Base-by-base conservation (phyloP, 2,329 filamentous ascomycete species). In the Nannizziopsis arthrosporioides region DNA sequence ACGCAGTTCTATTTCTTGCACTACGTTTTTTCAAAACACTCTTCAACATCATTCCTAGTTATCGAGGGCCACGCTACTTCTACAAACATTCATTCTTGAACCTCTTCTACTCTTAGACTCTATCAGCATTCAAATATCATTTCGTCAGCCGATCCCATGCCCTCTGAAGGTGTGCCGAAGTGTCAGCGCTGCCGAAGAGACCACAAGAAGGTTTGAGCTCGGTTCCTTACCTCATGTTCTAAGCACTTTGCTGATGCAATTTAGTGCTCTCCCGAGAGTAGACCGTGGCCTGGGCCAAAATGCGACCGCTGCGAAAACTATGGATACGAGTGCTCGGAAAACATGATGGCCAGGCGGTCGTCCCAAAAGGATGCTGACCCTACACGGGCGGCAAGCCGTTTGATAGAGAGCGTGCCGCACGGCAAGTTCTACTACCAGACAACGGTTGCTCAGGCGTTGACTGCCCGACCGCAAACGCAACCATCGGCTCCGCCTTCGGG, bases 281-380 rank as follows among this genome's bases (percentile, higher is more conserved):
- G 54, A 38, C 36, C 45, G 43, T 55, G 54, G 54, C 53, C 54
- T 37, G 54, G 53, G 18, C 44, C 49, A 44, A 55, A 53, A 48
- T 55, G 54, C 35, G 52, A 55, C 17, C 54, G 54, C 37, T 55
- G 54, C 42, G 51, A 54, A 36, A 55, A 51, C 19, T 54, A 54
- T 36, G 53, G 53, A 19, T 54, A 55, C 41, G 54, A 55, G 22
- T 55, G 54, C 32, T 55, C 54, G 35, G 52, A 54, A 34, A 55
- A 55, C 36, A 43, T 54, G 49, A 55, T 54, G 52, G 52, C 54
- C 1, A 40, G 54, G 15, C 42, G 49, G 38, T 51, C 53, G 40
- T 53, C 52, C 30, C 54, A 55, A 48, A 55, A 50, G 22, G 52
- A 53, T 31, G 39, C 48, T n/a, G 51, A 54, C 30, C 43, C 49